A percentile compares a stretch with the other conserved stretches of the same genome.
Conservation (phyloP, 2,329 filamentous ascomycete genomes). For the Colletotrichum sp. region DNA sequence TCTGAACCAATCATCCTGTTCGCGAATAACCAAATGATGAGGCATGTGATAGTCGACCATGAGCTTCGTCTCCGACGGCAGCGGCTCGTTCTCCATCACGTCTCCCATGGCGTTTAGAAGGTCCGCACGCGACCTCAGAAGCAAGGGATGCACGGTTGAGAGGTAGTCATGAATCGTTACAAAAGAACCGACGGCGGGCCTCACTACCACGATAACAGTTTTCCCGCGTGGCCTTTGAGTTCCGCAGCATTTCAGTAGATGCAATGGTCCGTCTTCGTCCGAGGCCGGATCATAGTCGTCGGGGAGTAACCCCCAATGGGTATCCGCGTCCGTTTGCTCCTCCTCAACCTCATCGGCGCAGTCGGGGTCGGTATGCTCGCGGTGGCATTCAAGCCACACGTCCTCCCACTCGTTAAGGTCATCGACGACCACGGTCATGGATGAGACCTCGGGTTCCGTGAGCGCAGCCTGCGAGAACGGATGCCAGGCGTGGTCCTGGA, state of each 20-base stretch:
- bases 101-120: not conserved
- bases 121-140: conserved; percentile 6
- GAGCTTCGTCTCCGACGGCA: not conserved
- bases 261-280: not conserved
- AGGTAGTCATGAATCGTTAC: conserved; percentile 23
- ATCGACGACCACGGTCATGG: not conserved
- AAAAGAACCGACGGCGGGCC: not conserved
- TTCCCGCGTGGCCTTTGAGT: not conserved
- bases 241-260: not conserved
- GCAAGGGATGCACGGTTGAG: conserved; percentile 17
- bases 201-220: not conserved
- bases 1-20: too few relatives aligned
- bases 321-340: not conserved
- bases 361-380: not conserved
- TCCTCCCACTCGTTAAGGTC: not conserved
- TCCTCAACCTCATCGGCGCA: not conserved
- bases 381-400: not conserved
- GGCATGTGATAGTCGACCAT: not conserved
- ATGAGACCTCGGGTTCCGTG: not conserved
- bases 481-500: not conserved
- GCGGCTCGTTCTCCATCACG: not conserved
- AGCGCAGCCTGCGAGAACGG: not conserved
- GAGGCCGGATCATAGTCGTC: not conserved
- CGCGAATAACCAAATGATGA: not conserved
- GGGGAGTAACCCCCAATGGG: not conserved